Conservation (phyloP, 345 rosid species). For the Litchi chinensis region DNA sequence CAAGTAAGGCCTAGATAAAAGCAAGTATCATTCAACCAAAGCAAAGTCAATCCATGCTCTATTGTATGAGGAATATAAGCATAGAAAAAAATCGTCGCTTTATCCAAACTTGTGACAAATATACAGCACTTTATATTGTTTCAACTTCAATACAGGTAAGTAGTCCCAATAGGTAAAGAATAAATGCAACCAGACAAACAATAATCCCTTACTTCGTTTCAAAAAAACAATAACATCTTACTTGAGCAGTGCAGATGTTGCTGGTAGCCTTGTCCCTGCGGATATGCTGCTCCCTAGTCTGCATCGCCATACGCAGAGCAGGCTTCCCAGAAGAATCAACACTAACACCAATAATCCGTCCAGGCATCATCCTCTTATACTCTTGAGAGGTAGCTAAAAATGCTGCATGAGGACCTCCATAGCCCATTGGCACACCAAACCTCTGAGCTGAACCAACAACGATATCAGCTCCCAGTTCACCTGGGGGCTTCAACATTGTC, state of each 20-base stretch:
- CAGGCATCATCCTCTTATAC: conserved; percentile 99
- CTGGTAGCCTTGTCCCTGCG: conserved; percentile 99
- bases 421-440: conserved; percentile 98
- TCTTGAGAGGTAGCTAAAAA: conserved; percentile 97
- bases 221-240: conserved; percentile 34
- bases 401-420: conserved; percentile 98
- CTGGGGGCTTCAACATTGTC: conserved; percentile 94
- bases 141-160: neutral
- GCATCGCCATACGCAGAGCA: conserved; percentile 99
- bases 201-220: too few species aligned
- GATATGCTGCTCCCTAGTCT: conserved; percentile 98
- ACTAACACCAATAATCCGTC: conserved; percentile 93
- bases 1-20: conserved; percentile 79
- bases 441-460: conserved; percentile 97
- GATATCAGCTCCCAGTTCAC: conserved; percentile 92
- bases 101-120: neutral
- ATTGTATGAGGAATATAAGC: neutral
- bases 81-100: neutral
- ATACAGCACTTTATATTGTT: neutral
- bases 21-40: conserved; percentile 25
- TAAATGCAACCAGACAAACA: conserved; percentile 7
- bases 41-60: conserved; percentile 14
- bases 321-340: conserved; percentile 91
- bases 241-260: conserved; percentile 99
- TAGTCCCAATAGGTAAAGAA: conserved; percentile 3